These are phyloP conservation scores for Ophiostoma pallidulum DNA, from an alignment of 2,329 filamentous ascomycete genomes.

Conservation along the genomic window DNA sequence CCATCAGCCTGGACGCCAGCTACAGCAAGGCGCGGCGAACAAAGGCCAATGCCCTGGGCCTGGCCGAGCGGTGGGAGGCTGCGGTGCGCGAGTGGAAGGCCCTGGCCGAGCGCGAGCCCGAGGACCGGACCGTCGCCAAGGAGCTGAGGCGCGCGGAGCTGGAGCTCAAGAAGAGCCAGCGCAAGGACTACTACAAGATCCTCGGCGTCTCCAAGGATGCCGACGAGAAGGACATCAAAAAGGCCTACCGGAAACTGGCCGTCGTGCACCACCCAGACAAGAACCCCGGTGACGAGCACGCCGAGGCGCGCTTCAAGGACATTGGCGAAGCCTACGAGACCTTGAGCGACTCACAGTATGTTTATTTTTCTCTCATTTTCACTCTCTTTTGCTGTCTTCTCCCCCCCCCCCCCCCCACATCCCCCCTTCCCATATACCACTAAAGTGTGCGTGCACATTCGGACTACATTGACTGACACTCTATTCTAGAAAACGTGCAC, in stretches of 20 bases:
- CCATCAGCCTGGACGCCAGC: conserved; percentile 68
- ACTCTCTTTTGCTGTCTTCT: not conserved
- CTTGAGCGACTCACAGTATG: conserved; percentile 84
- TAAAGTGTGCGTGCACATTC: too few relatives aligned
- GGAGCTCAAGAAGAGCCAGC: conserved; percentile 92
- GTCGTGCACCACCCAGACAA: conserved; percentile 96
- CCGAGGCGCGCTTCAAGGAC: conserved; percentile 93
- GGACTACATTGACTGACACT: conserved; percentile 2
- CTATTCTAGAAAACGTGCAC: conserved; percentile 61
- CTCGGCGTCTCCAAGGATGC: conserved; percentile 81
- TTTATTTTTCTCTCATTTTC: conserved; percentile 20
- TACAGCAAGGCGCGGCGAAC: conserved; percentile 92
- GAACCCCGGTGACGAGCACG: conserved; percentile 77
- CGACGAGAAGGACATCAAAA: conserved; percentile 79
- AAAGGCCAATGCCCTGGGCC: conserved; percentile 80
- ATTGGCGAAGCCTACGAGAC: conserved; percentile 96
- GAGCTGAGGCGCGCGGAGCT: conserved; percentile 86
- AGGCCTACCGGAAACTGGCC: conserved; percentile 90
- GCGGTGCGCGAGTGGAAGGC: conserved; percentile 82
- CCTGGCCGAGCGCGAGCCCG: conserved; percentile 72
- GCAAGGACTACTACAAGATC: conserved; percentile 99
- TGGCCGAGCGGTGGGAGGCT: conserved; percentile 84
- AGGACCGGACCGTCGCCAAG: conserved; percentile 68
- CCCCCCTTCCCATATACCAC: too few relatives aligned
- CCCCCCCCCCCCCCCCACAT: too few relatives aligned